Base-by-base conservation (phyloP, 257 asterid genomes). In the Solanum chilense region DNA sequence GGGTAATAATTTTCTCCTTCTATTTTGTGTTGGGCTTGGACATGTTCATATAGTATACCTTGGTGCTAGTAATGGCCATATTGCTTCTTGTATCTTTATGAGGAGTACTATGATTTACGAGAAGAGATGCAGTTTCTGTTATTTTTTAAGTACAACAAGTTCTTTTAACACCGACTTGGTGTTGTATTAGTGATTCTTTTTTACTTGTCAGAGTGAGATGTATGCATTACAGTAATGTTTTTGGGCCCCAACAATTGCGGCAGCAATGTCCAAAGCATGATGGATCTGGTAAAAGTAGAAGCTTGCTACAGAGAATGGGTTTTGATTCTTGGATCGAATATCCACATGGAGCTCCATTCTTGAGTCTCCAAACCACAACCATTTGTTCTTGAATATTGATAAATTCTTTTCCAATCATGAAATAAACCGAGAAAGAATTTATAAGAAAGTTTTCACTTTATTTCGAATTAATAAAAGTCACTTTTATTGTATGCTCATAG, bases 1-100 rank as follows among this genome's bases (percentile, higher is more conserved):
- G 93, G 95, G 98, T 95, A 91, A 89, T 87, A 35, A 35, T 75
- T 82, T 47, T 9, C 18, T 7, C 25, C 76, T 13, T 80, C 33
- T 37, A 44, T 76, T 62, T 41, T 29, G 68, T 37, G 31, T 42
- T 42, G 60, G 33, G 37, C 7, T 25, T 56, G 64, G 41, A 33
- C 64, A 58, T 52, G 44, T 9, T 68, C 83, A 20, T 66, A 2
- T 31, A 12, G 13, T 35, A 33, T 7, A 39, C 31, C 12, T 75
- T 21, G 13, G 2, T 75, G 82, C 20, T 39, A 39, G 33, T 39
- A 23, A 23, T 39, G 33, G 42, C 68, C 35, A 47, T 3, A 78
- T 64, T 45, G 45, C 27, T 27, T 47, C 29, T 80, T 29, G 42
- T 5, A 47, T 15, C 27, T 47, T 80, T 27, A 5, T 29, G 29